Percentiles rank a stretch among this genome's conserved stretches.
These are phyloP conservation scores for Cupressus sempervirens DNA, from an alignment of 75 land plant species.

Conservation along the genomic window DNA sequence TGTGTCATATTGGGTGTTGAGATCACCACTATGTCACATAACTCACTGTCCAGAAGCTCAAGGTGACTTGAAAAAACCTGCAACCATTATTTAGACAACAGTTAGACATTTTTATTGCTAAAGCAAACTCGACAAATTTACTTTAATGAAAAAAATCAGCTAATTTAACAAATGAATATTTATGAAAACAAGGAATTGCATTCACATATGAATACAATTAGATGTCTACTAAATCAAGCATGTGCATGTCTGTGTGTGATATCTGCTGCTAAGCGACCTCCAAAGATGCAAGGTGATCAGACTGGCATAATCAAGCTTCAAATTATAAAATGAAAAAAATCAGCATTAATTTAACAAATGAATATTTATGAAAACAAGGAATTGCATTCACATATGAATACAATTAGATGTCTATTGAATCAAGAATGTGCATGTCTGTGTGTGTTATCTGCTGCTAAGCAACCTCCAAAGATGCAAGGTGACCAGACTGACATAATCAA, in stretches of 20 bases:
- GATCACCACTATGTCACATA: slow-evolving; percentile 85
- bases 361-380: background rate
- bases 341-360: background rate
- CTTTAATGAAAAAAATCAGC: background rate
- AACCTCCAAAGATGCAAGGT: too few relatives aligned
- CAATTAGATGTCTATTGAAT: background rate
- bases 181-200: background rate
- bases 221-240: background rate
- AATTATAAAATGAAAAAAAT: background rate
- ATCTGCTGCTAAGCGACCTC: too few relatives aligned
- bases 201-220: background rate
- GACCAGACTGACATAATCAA: too few relatives aligned
- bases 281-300: too few relatives aligned
- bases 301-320: background rate
- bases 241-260: background rate
- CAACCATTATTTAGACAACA: background rate
- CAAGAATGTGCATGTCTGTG: background rate
- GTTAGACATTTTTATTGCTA: background rate
- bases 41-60: slow-evolving; percentile 78
- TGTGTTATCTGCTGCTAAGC: too few relatives aligned
- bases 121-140: background rate
- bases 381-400: background rate
- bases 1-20: slow-evolving; percentile 98
- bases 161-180: background rate
- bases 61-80: slow-evolving; percentile 81